Conservation (phyloP, 108 stramenopile genomes). For the Seminavis robusta region DNA sequence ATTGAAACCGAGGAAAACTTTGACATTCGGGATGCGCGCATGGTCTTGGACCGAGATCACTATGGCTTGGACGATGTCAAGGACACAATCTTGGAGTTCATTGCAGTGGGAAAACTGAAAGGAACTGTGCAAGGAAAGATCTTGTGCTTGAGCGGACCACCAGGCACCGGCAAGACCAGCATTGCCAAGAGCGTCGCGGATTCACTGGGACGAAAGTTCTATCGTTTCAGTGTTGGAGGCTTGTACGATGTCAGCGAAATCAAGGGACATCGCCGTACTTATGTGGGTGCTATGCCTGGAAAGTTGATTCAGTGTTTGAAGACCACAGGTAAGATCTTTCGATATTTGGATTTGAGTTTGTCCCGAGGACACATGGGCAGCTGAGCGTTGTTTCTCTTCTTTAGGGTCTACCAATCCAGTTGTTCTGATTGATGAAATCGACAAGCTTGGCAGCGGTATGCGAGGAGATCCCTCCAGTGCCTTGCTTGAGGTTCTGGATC, state of each 20-base stretch:
- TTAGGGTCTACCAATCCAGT: constrained; percentile 92
- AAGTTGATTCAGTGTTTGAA: constrained; percentile 97
- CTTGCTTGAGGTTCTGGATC: constrained; percentile 92
- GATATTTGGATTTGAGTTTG: too few species aligned
- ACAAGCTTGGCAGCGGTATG: constrained; percentile 90
- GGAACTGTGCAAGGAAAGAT: constrained; percentile 95
- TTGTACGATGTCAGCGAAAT: constrained; percentile 93
- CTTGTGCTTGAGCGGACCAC: constrained; percentile 92
- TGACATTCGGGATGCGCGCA: constrained; percentile 72
- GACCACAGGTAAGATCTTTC: constrained; percentile 61
- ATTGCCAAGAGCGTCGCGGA: constrained; percentile 93
- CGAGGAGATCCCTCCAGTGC: constrained; percentile 96
- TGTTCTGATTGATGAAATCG: constrained; percentile 97
- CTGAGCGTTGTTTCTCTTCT: too few species aligned
- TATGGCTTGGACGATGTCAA: constrained; percentile 97
- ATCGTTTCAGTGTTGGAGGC: constrained; percentile 96
- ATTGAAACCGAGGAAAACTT: constrained; percentile 82
- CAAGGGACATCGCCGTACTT: constrained; percentile 98
- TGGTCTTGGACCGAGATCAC: constrained; percentile 88
- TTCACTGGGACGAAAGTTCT: constrained; percentile 92
- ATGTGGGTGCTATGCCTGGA: constrained; percentile 98
- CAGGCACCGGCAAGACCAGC: constrained; percentile 83
- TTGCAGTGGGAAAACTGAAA: constrained; percentile 95
- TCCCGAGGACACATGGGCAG: too few species aligned
- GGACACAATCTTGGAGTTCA: constrained; percentile 95